Evolutionary conservation across 495 filamentous ascomycete genomes (phyloP).

Genomic region (Neurospora sp.): DNA sequence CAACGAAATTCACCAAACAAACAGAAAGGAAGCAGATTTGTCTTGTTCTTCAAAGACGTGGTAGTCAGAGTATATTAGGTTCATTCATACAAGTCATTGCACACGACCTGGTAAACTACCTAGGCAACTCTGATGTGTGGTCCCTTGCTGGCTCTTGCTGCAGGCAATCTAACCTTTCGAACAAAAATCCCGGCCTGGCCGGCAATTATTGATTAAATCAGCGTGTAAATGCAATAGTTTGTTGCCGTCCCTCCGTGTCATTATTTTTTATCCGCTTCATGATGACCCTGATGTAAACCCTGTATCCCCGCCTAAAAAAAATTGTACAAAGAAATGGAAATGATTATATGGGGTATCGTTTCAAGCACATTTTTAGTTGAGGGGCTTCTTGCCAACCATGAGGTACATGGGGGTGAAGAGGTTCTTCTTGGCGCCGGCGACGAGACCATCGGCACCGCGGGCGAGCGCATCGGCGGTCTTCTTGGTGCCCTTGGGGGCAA

Average conservation of each 20-base stretch:
- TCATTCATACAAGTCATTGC: neutral
- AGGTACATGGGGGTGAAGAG: conserved; percentile 99
- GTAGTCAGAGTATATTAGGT: neutral
- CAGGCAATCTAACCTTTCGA: neutral
- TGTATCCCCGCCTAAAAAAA: conserved; percentile 8
- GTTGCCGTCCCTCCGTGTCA: neutral
- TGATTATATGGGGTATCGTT: neutral
- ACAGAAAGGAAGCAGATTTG: neutral
- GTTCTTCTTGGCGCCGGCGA: conserved; percentile 82
- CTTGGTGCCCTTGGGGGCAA: conserved; percentile 79
- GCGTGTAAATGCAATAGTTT: conserved; percentile 5
- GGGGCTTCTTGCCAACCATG: conserved; percentile 93
- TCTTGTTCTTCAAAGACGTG: neutral
- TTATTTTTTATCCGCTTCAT: conserved; percentile 15
- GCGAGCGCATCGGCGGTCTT: conserved; percentile 91
- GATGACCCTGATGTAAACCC: conserved; percentile 1
- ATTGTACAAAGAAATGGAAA: conserved; percentile 7
- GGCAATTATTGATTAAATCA: conserved; percentile 11
- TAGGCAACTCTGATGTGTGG: neutral
- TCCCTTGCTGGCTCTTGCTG: neutral
- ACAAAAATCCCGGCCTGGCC: neutral
- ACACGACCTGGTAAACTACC: neutral
- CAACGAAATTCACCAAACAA: neutral
- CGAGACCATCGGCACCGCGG: conserved; percentile 73
- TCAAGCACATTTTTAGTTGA: conserved; percentile 15